phyloP scores from a whole-genome alignment of 768 basidiomycete genomes.

The Sarcodon aspratus region DNA sequence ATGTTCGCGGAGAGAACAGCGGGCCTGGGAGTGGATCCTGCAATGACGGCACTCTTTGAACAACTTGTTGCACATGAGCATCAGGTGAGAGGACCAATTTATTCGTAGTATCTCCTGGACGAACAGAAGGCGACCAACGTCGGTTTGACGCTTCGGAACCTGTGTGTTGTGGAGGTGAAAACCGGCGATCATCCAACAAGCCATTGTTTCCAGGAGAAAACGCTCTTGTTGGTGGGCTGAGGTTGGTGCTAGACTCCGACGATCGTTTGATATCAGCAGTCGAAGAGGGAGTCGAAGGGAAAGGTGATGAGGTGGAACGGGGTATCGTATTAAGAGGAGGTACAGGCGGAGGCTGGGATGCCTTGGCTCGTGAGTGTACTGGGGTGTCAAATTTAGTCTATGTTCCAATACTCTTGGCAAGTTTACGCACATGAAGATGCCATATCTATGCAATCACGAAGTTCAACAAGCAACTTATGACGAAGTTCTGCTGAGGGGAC shows the following conservation, averaged over 20 bases:
- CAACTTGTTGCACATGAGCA: constrained; percentile 14
- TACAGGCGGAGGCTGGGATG: constrained; percentile 51
- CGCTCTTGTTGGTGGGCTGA: constrained; percentile 11
- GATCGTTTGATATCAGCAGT: background rate
- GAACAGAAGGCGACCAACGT: background rate
- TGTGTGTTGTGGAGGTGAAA: background rate
- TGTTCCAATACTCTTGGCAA: constrained; percentile 2
- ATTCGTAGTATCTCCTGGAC: background rate
- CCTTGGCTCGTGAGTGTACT: constrained; percentile 33
- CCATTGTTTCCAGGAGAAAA: constrained; percentile 8
- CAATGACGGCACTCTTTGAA: constrained; percentile 7
- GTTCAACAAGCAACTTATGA: constrained; percentile 53
- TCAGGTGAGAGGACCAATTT: constrained; percentile 3
- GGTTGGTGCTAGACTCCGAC: constrained; percentile 7
- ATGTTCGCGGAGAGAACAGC: constrained; percentile 12
- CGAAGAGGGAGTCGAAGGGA: constrained; percentile 2
- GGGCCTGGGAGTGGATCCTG: constrained; percentile 10
- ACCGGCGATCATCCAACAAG: background rate
- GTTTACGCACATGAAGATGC: constrained; percentile 55
- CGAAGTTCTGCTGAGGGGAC: constrained; percentile 44
- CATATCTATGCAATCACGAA: constrained; percentile 80
- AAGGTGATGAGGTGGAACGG: constrained; percentile 11
- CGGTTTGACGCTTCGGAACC: background rate
- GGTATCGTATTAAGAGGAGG: constrained; percentile 29
- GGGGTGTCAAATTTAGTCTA: constrained; percentile 1